phyloP scores from a whole-genome alignment of 345 rosid genomes.

The Populus nigra region DNA sequence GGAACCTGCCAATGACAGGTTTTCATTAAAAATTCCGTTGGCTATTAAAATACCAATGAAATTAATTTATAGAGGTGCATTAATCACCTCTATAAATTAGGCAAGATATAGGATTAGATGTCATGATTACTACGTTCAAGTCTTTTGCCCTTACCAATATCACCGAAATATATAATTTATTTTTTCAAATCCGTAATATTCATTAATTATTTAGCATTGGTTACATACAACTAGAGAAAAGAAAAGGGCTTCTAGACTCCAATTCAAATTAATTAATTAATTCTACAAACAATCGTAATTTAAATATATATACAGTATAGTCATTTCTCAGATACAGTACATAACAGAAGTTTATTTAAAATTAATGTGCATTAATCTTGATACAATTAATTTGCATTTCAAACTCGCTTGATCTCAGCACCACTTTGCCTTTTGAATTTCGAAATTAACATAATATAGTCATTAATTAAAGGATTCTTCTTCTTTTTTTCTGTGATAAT shows the following conservation, averaged over 20 bases:
- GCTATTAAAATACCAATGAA: too few relatives aligned
- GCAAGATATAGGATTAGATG: too few relatives aligned
- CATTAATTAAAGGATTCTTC: not conserved
- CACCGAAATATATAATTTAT: not conserved
- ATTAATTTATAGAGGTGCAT: too few relatives aligned
- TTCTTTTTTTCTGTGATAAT: not conserved
- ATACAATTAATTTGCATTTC: not conserved
- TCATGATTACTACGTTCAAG: not conserved
- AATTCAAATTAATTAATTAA: not conserved
- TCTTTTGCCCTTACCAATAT: not conserved
- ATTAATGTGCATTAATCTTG: not conserved
- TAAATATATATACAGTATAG: not conserved
- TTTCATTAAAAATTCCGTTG: not conserved
- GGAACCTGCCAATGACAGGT: not conserved
- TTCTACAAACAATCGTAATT: not conserved
- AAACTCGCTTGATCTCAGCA: not conserved
- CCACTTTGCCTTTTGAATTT: not conserved
- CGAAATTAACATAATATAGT: not conserved
- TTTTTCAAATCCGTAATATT: not conserved
- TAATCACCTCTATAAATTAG: too few relatives aligned
- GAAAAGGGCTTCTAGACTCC: not conserved
- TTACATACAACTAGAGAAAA: not conserved
- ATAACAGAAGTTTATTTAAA: not conserved
- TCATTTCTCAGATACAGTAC: not conserved
- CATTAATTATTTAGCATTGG: not conserved